These are phyloP conservation scores for Eucalyptus regnans DNA, from an alignment of 345 rosid genomes.

Conservation along the genomic window DNA sequence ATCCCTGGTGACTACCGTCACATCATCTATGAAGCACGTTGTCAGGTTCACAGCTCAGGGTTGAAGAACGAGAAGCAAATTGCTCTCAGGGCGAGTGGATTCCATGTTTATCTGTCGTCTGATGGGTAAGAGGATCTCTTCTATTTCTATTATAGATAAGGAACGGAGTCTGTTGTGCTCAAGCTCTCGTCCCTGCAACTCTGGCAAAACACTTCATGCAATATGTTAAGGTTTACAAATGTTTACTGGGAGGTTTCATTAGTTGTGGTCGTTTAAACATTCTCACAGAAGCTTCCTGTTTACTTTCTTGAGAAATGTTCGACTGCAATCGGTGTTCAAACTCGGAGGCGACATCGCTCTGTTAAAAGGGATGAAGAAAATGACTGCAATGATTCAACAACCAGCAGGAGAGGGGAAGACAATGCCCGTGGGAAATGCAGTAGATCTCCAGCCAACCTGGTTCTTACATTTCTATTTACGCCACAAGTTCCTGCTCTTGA, in stretches of 20 bases:
- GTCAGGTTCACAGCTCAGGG: neutral
- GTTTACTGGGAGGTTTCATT: neutral
- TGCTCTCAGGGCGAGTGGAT: neutral
- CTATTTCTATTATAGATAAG: neutral
- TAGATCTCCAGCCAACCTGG: neutral
- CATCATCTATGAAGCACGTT: neutral
- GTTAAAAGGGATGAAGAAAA: neutral
- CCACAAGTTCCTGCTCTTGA: neutral
- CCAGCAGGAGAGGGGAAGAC: neutral
- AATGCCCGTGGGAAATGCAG: neutral
- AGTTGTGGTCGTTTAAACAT: neutral
- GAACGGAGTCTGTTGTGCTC: neutral
- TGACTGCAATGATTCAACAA: neutral
- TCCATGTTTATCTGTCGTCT: neutral
- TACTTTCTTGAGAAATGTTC: neutral
- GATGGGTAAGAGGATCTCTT: neutral
- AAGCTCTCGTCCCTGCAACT: neutral
- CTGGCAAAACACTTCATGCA: fast-evolving
- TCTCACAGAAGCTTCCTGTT: neutral
- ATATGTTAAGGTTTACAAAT: neutral
- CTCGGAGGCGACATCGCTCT: neutral
- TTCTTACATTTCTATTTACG: neutral
- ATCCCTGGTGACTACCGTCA: neutral
- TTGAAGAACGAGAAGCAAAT: neutral
- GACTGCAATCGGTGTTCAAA: neutral